Percentiles rank a stretch among this genome's conserved stretches.
These are phyloP conservation scores for Penicillium antarcticum DNA, from an alignment of 495 filamentous ascomycete species.

Conservation along the genomic window DNA sequence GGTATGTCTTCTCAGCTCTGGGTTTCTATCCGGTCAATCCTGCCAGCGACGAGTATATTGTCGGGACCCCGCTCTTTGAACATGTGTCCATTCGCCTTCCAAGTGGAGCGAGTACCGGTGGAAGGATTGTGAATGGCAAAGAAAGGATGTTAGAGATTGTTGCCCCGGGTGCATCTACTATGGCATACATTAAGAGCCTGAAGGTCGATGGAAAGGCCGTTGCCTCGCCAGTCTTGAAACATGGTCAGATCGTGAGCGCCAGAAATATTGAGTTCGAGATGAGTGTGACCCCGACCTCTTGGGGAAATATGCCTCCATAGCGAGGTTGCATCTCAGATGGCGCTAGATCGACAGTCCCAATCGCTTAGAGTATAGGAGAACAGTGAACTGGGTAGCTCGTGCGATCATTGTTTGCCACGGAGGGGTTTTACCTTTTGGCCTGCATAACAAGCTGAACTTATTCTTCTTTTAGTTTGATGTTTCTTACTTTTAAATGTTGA, in stretches of 20 bases:
- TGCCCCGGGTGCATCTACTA: constrained; percentile 16
- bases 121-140: neutral
- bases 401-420: no score
- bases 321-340: neutral
- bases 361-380: no score
- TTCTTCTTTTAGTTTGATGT: neutral
- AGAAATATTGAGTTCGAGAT: constrained; percentile 22
- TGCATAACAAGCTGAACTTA: no score
- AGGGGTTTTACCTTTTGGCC: neutral
- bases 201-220: constrained; percentile 16
- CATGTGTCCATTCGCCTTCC: constrained; percentile 19
- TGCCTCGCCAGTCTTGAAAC: constrained; percentile 9
- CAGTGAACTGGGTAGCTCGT: no score
- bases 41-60: constrained; percentile 24
- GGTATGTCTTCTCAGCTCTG: constrained; percentile 27
- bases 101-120: constrained; percentile 14
- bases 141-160: constrained; percentile 16
- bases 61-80: constrained; percentile 26
- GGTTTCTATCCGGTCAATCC: constrained; percentile 29
- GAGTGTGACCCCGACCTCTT: constrained; percentile 20
- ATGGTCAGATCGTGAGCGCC: constrained; percentile 15
- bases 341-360: neutral
- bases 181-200: constrained; percentile 18
- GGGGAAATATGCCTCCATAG: constrained; percentile 14
- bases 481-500: neutral